These are phyloP conservation scores for Dichotomocladium elegans DNA, from an alignment of 371 early-diverging fungal species.

Conservation along the genomic window DNA sequence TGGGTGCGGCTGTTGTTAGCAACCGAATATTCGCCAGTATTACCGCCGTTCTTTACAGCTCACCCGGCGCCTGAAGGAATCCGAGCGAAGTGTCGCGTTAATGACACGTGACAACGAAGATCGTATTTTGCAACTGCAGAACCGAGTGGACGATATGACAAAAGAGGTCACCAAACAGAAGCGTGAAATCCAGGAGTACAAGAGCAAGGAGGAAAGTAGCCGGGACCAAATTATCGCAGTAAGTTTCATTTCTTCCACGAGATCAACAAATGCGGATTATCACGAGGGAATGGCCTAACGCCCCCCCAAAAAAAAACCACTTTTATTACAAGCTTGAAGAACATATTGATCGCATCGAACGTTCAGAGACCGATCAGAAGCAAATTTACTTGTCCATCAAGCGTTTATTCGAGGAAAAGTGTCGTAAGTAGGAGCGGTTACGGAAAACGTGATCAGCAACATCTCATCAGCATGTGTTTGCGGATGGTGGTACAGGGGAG, in stretches of 20 bases:
- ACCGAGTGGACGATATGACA: constrained; percentile 50
- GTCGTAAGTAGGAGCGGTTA: constrained; percentile 25
- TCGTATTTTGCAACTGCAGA: constrained; percentile 45
- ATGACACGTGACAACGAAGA: constrained; percentile 56
- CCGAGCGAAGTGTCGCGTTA: constrained; percentile 43
- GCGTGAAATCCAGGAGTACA: constrained; percentile 49
- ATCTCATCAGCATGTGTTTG: background rate
- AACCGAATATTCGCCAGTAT: constrained; percentile 30
- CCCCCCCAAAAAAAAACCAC: background rate
- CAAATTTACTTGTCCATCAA: constrained; percentile 46
- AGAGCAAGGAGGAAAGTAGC: constrained; percentile 48
- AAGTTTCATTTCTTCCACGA: constrained; percentile 15
- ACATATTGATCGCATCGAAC: constrained; percentile 42
- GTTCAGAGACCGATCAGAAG: constrained; percentile 46
- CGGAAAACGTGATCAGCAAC: background rate
- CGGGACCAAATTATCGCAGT: constrained; percentile 53
- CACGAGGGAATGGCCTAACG: background rate
- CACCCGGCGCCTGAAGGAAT: constrained; percentile 42
- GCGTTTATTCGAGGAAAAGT: constrained; percentile 47
- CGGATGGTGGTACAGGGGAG: constrained; percentile 27
- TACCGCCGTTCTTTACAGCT: constrained; percentile 54
- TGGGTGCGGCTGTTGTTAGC: too few relatives aligned
- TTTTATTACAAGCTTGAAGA: constrained; percentile 35
- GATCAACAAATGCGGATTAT: too few relatives aligned
- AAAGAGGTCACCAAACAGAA: constrained; percentile 39